phyloP scores from a whole-genome alignment of 352 stramenopile genomes.

The Globisporangium spiculum region DNA sequence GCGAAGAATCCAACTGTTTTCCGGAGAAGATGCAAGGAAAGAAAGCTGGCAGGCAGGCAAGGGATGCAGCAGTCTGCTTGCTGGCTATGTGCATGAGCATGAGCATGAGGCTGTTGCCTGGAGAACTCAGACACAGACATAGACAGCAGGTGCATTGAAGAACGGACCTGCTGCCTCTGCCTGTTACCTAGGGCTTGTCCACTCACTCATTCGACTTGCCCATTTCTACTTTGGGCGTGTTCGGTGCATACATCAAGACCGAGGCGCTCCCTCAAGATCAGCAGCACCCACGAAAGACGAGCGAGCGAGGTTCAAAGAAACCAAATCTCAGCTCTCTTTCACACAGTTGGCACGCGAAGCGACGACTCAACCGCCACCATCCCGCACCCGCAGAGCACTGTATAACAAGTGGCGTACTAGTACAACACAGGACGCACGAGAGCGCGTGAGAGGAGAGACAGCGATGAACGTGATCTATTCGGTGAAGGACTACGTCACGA shows the following conservation, averaged over 20 bases:
- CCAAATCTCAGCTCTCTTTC: slow-evolving; percentile 3
- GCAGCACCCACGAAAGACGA: background rate
- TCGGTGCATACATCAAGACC: background rate
- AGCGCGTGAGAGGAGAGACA: too few species aligned
- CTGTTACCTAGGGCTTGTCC: background rate
- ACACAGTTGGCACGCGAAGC: background rate
- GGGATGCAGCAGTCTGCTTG: background rate
- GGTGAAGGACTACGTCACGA: slow-evolving; percentile 85
- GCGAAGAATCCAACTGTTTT: slow-evolving; percentile 15
- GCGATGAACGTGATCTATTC: slow-evolving; percentile 86
- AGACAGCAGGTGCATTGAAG: background rate
- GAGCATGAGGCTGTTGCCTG: background rate
- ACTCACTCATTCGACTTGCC: background rate
- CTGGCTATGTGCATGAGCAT: background rate
- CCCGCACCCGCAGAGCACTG: too few species aligned
- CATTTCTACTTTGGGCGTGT: background rate
- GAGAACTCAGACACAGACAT: background rate
- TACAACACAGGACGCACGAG: background rate
- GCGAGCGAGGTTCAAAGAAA: background rate
- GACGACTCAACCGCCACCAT: background rate
- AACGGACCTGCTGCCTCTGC: background rate
- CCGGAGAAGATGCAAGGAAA: slow-evolving; percentile 15
- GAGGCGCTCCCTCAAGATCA: background rate
- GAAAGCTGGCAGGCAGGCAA: background rate
- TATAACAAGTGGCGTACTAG: too few species aligned